Percentiles rank a stretch among this genome's conserved stretches.
Evolutionary conservation across 108 stramenopile genomes (phyloP).

Genomic region (Pseudonitzschia delicatissima): DNA sequence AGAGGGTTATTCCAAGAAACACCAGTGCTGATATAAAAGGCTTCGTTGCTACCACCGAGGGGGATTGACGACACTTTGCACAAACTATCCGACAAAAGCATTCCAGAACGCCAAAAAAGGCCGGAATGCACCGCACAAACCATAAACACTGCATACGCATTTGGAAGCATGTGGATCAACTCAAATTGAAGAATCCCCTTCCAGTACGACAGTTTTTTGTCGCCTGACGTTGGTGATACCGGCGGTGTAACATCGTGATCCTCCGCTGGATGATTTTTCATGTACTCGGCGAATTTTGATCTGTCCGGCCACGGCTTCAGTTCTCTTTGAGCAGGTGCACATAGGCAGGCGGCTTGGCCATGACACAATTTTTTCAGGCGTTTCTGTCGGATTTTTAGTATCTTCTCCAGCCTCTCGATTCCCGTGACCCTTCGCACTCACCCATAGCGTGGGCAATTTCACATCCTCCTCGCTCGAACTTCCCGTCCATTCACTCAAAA

Average conservation of each 20-base stretch:
- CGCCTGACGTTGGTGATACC: background rate
- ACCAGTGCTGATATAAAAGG: too few relatives aligned
- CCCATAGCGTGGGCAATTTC: background rate
- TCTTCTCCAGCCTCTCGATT: conserved; percentile 7
- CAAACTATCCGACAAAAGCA: too few relatives aligned
- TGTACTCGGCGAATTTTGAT: conserved; percentile 2
- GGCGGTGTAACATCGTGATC: background rate
- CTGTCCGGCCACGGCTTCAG: background rate
- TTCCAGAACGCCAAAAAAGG: background rate
- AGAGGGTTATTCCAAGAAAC: background rate
- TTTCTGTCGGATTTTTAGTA: background rate
- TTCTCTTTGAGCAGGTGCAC: background rate
- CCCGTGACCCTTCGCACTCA: conserved; percentile 2
- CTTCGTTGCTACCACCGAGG: too few relatives aligned
- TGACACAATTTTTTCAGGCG: conserved; percentile 13
- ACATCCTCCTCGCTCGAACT: background rate
- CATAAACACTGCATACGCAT: background rate
- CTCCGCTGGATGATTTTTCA: background rate
- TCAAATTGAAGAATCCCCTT: background rate
- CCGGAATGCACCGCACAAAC: background rate
- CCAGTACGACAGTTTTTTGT: background rate
- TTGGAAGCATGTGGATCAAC: background rate
- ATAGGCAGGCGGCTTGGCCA: conserved; percentile 3
- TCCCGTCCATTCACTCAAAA: background rate
- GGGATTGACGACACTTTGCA: too few relatives aligned